These are phyloP conservation scores for Phanerodontia chrysosporium DNA, from an alignment of 768 basidiomycete genomes.

Conservation along the genomic window DNA sequence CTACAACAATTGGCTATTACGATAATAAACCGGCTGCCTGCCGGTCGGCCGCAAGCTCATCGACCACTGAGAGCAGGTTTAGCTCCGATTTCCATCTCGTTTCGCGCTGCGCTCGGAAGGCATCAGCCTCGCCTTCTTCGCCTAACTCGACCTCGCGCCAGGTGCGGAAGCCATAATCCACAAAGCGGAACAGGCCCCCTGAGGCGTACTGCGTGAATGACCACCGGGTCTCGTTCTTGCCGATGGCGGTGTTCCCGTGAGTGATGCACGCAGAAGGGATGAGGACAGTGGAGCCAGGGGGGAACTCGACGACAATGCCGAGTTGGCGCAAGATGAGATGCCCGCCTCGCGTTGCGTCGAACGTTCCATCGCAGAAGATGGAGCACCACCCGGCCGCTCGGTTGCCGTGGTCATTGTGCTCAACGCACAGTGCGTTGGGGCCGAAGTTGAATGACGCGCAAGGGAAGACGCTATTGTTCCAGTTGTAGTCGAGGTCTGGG, in stretches of 20 bases:
- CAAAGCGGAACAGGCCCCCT: conserved; percentile 13
- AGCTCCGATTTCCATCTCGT: background rate
- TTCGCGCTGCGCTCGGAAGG: background rate
- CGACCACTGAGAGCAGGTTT: background rate
- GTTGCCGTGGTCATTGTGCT: conserved; percentile 3
- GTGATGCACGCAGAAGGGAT: conserved; percentile 13
- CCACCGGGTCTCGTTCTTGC: conserved; percentile 2
- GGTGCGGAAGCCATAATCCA: conserved; percentile 5
- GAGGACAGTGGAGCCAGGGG: conserved; percentile 11
- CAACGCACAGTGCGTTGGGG: background rate
- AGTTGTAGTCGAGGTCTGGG: background rate
- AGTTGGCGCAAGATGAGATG: conserved; percentile 13
- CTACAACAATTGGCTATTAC: background rate
- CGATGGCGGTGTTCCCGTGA: conserved; percentile 14
- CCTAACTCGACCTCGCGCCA: background rate
- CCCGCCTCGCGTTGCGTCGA: conserved; percentile 4
- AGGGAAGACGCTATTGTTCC: conserved; percentile 5
- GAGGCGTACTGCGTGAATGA: conserved; percentile 19
- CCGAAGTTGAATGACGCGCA: conserved; percentile 13
- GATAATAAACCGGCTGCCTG: background rate
- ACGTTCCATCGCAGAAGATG: conserved; percentile 11
- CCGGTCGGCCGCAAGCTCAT: background rate
- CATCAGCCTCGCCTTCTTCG: background rate
- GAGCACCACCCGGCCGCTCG: conserved; percentile 2
- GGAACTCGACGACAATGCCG: conserved; percentile 14